A percentile compares a stretch with the other conserved stretches of the same genome.
These are phyloP conservation scores for Fusarium sulawesiense DNA, from an alignment of 2,329 filamentous ascomycete species.

Conservation along the genomic window DNA sequence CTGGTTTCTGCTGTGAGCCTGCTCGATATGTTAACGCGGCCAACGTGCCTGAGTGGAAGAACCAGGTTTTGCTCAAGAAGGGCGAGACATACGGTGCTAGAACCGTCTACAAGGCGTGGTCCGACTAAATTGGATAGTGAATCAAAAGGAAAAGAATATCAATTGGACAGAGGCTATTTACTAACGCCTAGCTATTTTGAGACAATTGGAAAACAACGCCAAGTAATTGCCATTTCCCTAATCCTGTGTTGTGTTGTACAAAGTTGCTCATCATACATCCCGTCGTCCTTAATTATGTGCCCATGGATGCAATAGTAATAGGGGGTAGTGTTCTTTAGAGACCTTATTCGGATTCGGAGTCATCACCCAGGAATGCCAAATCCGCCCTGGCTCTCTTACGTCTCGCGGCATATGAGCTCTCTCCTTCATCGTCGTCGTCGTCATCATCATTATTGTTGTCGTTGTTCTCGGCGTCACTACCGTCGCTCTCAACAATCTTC, in stretches of 20 bases:
- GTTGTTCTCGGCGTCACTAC: slow-evolving; percentile 42
- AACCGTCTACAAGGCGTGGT: slow-evolving; percentile 89
- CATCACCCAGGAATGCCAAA: slow-evolving; percentile 74
- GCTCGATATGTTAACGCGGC: slow-evolving; percentile 89
- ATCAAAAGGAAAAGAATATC: slow-evolving; percentile 8
- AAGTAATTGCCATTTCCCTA: slow-evolving; percentile 1
- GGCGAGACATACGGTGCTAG: slow-evolving; percentile 84
- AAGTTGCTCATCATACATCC: slow-evolving; percentile 30
- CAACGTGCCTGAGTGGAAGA: slow-evolving; percentile 83
- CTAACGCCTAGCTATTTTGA: slow-evolving; percentile 25
- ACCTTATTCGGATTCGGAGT: slow-evolving; percentile 71
- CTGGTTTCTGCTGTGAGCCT: slow-evolving; percentile 92
- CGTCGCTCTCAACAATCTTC: slow-evolving; percentile 50
- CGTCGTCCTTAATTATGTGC: slow-evolving; percentile 10
- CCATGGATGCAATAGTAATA: slow-evolving; percentile 7
- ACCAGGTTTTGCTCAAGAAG: slow-evolving; percentile 83
- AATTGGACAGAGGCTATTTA: slow-evolving; percentile 21
- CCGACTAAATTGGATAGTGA: slow-evolving; percentile 58
- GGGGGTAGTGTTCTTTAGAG: neutral
- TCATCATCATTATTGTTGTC: slow-evolving; percentile 39
- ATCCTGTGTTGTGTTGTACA: slow-evolving; percentile 30
- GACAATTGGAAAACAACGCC: slow-evolving; percentile 13
- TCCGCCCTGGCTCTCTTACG: slow-evolving; percentile 63
- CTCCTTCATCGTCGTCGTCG: slow-evolving; percentile 46
- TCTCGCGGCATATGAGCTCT: slow-evolving; percentile 55